A percentile compares a stretch with the other conserved stretches of the same genome.
Evolutionary conservation across 805 yeast species (phyloP).

Genomic region (Lipomyces chichibuensis): DNA sequence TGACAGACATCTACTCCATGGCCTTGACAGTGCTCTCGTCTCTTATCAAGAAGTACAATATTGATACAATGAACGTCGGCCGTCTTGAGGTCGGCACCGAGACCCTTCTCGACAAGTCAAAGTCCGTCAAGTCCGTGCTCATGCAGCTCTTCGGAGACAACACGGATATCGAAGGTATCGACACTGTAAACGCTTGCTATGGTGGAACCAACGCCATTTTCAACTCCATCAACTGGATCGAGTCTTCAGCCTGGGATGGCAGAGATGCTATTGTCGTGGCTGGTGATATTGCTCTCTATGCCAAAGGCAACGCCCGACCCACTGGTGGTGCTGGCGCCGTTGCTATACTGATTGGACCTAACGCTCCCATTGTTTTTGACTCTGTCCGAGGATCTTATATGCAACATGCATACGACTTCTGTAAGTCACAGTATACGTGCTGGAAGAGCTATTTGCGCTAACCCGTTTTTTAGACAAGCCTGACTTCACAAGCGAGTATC

Average conservation of each 20-base stretch:
- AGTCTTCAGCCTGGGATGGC: constrained; percentile 96
- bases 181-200: constrained; percentile 95
- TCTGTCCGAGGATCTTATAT: constrained; percentile 85
- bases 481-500: constrained; percentile 93
- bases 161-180: constrained; percentile 92
- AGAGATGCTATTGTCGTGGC: constrained; percentile 95
- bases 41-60: constrained; percentile 75
- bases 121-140: constrained; percentile 91
- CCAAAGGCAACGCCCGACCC: constrained; percentile 97
- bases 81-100: constrained; percentile 98
- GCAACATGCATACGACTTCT: constrained; percentile 97
- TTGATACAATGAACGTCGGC: constrained; percentile 82
- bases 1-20: constrained; percentile 82
- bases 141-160: constrained; percentile 92
- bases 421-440: constrained; percentile 47
- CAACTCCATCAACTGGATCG: constrained; percentile 94
- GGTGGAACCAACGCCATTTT: constrained; percentile 97
- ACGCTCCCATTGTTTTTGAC: constrained; percentile 95
- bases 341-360: constrained; percentile 93
- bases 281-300: constrained; percentile 97
- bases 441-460: neutral
- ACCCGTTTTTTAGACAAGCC: constrained; percentile 56
- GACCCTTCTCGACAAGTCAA: constrained; percentile 93
- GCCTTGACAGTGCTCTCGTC: constrained; percentile 83
- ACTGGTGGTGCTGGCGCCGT: constrained; percentile 99